Evolutionary conservation across 2,329 filamentous ascomycete species (phyloP), one percentile per base, ranked within the genome.

Genomic region (Colletotrichum brevisporum): DNA sequence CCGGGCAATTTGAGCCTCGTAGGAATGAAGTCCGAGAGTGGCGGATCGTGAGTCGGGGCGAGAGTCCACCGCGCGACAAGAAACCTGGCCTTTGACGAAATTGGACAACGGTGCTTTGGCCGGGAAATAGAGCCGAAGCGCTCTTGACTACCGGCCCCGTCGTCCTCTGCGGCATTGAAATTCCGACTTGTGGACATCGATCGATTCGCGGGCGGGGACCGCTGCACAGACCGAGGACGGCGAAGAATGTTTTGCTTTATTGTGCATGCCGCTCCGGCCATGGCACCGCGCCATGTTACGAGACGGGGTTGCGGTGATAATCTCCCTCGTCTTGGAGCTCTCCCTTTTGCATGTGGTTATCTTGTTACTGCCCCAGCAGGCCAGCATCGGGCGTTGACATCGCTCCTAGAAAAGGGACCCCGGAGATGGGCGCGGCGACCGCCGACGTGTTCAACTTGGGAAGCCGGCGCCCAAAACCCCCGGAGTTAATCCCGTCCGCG

Each of bases 161-260:
- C 27, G 27, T 36, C 31, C 9, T 36, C 31, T 36, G 31, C 31
- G 31, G 31, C 10, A 36, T 12, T 36, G 31, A 3, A 36, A 10
- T 36, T 36, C 31, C 31, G 31, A 10, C 31, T 36, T 36, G 31
- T 36, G 56, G 26, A 48, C 39, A 12, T n/a, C 18, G 21, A 15
- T 8, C 15, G 26, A 12, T 26, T n/a, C 39, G 39, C 36, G n/a
- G 51, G 26, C 50, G 51, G 48, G 51, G 39, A 15, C 43, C 31
- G 10, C n/a, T 31, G 24, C 36, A n/a, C 50, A 36, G 24, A 36
- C n/a, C 10, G 39, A 43, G 26, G 18, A n/a, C 26, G 26, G 31
- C 24, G 45, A 63, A 57, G 52, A 52, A 57, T 63, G 60, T 26
- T 24, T 18, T 8, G 36, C 18, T 26, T 27, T 52, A 57, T 57